Percentiles rank a stretch among this genome's conserved stretches.
These are phyloP conservation scores for Agapanthus africanus DNA, from an alignment of 106 monocot genomes.

Conservation along the genomic window DNA sequence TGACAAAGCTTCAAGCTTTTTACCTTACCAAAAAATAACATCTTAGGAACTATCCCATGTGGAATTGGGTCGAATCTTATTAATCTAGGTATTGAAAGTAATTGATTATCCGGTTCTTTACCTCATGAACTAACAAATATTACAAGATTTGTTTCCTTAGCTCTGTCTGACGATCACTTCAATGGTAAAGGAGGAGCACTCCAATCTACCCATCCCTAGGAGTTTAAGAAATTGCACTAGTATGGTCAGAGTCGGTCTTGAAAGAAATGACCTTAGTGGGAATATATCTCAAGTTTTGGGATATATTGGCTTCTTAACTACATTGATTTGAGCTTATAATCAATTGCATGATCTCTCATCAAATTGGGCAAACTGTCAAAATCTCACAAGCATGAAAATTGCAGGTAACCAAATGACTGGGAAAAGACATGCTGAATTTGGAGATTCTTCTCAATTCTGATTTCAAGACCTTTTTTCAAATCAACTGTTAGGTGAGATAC, in stretches of 20 bases:
- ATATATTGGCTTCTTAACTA: slow-evolving; percentile 25
- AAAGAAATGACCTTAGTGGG: slow-evolving; percentile 11
- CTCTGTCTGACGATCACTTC: not conserved
- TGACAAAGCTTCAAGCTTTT: not conserved
- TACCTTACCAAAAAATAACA: not conserved
- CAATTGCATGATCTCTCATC: slow-evolving; percentile 21
- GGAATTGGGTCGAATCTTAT: not conserved
- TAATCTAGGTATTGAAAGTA: not conserved
- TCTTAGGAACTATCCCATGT: slow-evolving; percentile 8
- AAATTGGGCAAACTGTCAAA: slow-evolving; percentile 27
- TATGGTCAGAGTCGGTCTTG: slow-evolving; percentile 11
- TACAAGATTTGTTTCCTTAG: not conserved
- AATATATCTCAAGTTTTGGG: slow-evolving; percentile 21
- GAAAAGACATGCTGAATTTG: slow-evolving; percentile 16
- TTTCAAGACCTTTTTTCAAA: slow-evolving; percentile 16
- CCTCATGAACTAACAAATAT: slow-evolving; percentile 5
- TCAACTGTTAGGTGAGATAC: slow-evolving; percentile 8
- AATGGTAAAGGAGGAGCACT: slow-evolving; percentile 13
- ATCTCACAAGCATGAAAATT: slow-evolving; percentile 24
- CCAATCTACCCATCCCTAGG: slow-evolving; percentile 7
- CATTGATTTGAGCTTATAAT: slow-evolving; percentile 34
- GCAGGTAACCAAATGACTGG: slow-evolving; percentile 19
- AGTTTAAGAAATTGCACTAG: slow-evolving; percentile 15
- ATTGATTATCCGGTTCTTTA: slow-evolving; percentile 18
- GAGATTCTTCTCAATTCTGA: not conserved